Conservation (phyloP, 31 red algal genomes). For the Odonthalia washingtoniensis region DNA sequence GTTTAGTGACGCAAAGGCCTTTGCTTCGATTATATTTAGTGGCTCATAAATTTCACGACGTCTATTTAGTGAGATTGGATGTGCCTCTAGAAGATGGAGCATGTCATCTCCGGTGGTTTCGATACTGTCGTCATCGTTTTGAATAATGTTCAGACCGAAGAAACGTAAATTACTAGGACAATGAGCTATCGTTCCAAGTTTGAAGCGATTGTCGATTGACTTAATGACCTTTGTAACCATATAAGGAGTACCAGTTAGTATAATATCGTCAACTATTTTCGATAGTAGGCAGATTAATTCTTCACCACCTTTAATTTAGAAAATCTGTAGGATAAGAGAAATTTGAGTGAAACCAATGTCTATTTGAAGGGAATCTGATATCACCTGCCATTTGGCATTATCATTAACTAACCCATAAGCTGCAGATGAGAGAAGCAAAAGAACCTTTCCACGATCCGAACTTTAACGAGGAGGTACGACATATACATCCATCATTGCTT, state of each 20-base stretch:
- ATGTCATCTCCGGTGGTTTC: not conserved
- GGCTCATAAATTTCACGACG: not conserved
- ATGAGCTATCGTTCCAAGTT: constrained; percentile 6
- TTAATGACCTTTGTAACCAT: not conserved
- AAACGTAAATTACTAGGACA: constrained; percentile 3
- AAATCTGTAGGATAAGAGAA: not conserved
- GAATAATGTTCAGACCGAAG: not conserved
- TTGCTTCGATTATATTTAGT: not conserved
- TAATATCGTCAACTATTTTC: constrained; percentile 32
- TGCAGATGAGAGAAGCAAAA: constrained; percentile 25
- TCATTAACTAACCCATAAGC: constrained; percentile 37
- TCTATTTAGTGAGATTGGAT: not conserved
- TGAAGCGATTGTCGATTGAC: not conserved
- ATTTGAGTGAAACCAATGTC: not conserved
- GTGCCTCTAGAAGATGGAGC: not conserved
- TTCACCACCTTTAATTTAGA: not conserved
- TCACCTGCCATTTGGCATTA: constrained; percentile 38
- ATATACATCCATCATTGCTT: not conserved
- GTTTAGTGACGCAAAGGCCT: too few species aligned
- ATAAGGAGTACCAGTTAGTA: not conserved
- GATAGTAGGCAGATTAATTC: not conserved
- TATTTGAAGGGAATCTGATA: not conserved
- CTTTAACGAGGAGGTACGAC: constrained; percentile 24
- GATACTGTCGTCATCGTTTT: constrained; percentile 3
- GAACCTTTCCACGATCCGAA: not conserved